Evolutionary conservation across 768 basidiomycete species (phyloP), one percentile per base, ranked within the genome.

Genomic region (Trametes gibbosa): DNA sequence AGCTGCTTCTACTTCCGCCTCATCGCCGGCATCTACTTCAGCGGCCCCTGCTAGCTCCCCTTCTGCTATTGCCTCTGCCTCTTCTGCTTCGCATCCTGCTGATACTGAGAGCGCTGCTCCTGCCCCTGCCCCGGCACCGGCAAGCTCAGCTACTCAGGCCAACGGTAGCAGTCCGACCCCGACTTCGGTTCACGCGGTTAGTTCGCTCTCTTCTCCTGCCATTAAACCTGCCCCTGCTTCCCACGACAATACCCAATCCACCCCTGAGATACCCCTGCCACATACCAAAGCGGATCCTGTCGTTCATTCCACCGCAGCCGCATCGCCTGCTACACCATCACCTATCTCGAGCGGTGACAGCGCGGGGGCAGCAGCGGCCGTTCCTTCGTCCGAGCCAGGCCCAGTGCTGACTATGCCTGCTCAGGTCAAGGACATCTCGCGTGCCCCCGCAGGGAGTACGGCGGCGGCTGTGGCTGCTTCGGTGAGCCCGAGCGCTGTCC

Each of bases 111-210:
- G 25, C 19, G 17, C 55, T 27, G 39, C 45, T 23, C 19, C 58
- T 19, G 3, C 58, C 13, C 50, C 42, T 17, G 41, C 29, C 12
- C 50, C 21, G 8, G 29, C 59, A 6, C 17, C 53, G 40, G 29
- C 45, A 3, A 35, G 49, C 21, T 9, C 25, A 3, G n/a, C 42
- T 1, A 17, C 45, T 6, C 24, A n/a, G 19, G 46, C 40, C 29
- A 25, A 19, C 45, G 51, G 23, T 14, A 59, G 29, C 27, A 34
- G 41, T 42, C 3, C 35, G 5, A 27, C 32, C 21, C 49, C 42
- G 25, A 42, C 56, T 2, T 58, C 56, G 10, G 16, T 21, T 42
- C 61, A 58, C 17, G 61, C 52, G 61, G 61, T 62, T n/a, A 62
- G 61, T 62, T 62, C 56, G 55, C 47, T 39, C 56, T 58, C 61